phyloP scores from a whole-genome alignment of 2,329 filamentous ascomycete species.

The Botryotinia globosa region DNA sequence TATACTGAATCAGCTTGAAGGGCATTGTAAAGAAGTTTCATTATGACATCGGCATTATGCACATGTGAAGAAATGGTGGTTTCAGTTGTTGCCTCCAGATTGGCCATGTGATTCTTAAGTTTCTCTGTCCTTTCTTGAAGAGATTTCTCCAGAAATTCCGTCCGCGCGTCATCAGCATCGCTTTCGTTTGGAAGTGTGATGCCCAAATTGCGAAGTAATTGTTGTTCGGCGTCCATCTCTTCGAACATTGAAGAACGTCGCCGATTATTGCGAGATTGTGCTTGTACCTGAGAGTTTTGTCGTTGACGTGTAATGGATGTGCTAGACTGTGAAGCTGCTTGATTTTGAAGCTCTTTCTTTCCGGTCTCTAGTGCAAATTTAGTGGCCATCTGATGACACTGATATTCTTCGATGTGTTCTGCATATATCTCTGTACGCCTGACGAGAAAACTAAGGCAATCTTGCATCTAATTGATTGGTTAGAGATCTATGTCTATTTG shows the following conservation, averaged over 20 bases:
- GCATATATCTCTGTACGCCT: slow-evolving; percentile 46
- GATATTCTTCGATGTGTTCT: slow-evolving; percentile 44
- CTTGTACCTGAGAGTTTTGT: slow-evolving; percentile 23
- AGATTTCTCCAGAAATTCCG: slow-evolving; percentile 33
- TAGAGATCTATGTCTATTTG: not conserved
- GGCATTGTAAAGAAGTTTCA: slow-evolving; percentile 51
- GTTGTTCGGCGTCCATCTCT: slow-evolving; percentile 38
- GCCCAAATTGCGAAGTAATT: slow-evolving; percentile 49
- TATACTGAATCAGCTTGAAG: slow-evolving; percentile 53
- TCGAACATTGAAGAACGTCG: slow-evolving; percentile 39
- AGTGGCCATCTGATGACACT: slow-evolving; percentile 46
- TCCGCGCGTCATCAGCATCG: slow-evolving; percentile 29
- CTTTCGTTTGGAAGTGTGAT: slow-evolving; percentile 44
- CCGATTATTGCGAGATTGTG: slow-evolving; percentile 34
- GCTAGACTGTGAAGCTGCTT: slow-evolving; percentile 8
- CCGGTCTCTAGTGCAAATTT: slow-evolving; percentile 45
- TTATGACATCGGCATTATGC: slow-evolving; percentile 47
- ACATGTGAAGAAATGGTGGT: slow-evolving; percentile 43
- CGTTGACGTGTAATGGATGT: slow-evolving; percentile 25
- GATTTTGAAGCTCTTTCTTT: slow-evolving; percentile 43
- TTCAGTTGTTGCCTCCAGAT: slow-evolving; percentile 53
- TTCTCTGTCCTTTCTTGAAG: slow-evolving; percentile 44
- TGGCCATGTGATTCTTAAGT: slow-evolving; percentile 44
- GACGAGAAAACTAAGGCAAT: slow-evolving; percentile 52
- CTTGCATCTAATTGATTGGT: slow-evolving; percentile 44